phyloP scores from a whole-genome alignment of 2,329 filamentous ascomycete species.

The Aspergillus bombycis region DNA sequence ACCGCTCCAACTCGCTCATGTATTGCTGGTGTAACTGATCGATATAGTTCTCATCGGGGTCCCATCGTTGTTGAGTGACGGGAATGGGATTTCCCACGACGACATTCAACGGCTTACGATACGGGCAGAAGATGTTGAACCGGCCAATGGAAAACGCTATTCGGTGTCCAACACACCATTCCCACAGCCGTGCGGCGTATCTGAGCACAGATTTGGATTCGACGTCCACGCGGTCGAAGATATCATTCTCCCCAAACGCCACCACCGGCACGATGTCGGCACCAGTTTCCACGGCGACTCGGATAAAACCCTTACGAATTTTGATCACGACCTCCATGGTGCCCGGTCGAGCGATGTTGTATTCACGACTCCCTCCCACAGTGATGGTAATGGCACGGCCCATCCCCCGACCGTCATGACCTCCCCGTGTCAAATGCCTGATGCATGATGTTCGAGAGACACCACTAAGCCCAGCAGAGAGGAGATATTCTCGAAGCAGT shows the following conservation, averaged over 20 bases:
- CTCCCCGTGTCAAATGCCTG: conserved; percentile 74
- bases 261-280: conserved; percentile 84
- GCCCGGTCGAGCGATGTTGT: conserved; percentile 77
- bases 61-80: conserved; percentile 57
- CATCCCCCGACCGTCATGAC: conserved; percentile 72
- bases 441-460: conserved; percentile 83
- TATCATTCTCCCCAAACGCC: conserved; percentile 82
- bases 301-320: conserved; percentile 83
- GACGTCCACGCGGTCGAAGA: conserved; percentile 79
- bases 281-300: conserved; percentile 78
- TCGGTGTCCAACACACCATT: conserved; percentile 73
- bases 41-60: conserved; percentile 69
- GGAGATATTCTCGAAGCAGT: conserved; percentile 80
- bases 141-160: conserved; percentile 84
- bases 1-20: conserved; percentile 52
- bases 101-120: conserved; percentile 77
- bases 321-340: conserved; percentile 72
- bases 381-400: conserved; percentile 87
- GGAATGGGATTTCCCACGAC: conserved; percentile 77
- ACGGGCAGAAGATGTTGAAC: conserved; percentile 78
- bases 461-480: conserved; percentile 74
- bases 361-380: conserved; percentile 82
- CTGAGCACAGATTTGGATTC: conserved; percentile 66
- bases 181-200: conserved; percentile 55
- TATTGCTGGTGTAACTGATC: conserved; percentile 75